Conservation (phyloP, 345 rosid species). For the Syzygium aromaticum region DNA sequence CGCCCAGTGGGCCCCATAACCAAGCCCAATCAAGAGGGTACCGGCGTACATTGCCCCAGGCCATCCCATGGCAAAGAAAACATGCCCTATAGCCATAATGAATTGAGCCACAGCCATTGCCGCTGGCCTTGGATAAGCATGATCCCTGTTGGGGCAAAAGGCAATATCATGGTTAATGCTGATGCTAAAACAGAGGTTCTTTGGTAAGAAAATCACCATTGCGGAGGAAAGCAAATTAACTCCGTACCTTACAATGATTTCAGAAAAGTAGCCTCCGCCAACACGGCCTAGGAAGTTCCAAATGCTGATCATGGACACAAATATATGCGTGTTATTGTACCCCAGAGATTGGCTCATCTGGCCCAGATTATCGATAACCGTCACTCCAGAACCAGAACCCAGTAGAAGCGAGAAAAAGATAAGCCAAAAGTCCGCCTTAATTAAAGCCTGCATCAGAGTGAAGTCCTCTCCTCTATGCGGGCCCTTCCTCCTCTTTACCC, state of each 20-base stretch:
- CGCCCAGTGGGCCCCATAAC: constrained; percentile 99
- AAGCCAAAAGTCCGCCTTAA: constrained; percentile 94
- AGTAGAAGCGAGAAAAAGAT: constrained; percentile 78
- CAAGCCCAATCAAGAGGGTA: constrained; percentile 82
- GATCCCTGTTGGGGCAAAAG: constrained; percentile 34
- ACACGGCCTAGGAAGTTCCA: constrained; percentile 98
- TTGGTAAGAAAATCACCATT: not conserved
- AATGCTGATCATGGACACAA: constrained; percentile 94
- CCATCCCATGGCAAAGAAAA: constrained; percentile 91
- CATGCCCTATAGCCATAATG: constrained; percentile 82
- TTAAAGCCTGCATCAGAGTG: constrained; percentile 77
- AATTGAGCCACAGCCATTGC: constrained; percentile 83
- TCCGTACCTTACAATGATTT: constrained; percentile 72
- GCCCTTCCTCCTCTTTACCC: constrained; percentile 73
- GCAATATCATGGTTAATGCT: not conserved
- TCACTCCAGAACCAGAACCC: constrained; percentile 95
- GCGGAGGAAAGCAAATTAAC: not conserved
- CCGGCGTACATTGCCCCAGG: constrained; percentile 89
- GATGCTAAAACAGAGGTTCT: not conserved
- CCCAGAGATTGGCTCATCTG: constrained; percentile 96
- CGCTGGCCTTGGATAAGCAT: constrained; percentile 83
- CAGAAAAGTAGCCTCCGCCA: constrained; percentile 96
- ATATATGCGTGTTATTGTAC: constrained; percentile 69
- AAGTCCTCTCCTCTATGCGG: constrained; percentile 94
- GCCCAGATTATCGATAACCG: constrained; percentile 94